phyloP scores from a whole-genome alignment of 305 asterid genomes.

The Coffea humblotiana region DNA sequence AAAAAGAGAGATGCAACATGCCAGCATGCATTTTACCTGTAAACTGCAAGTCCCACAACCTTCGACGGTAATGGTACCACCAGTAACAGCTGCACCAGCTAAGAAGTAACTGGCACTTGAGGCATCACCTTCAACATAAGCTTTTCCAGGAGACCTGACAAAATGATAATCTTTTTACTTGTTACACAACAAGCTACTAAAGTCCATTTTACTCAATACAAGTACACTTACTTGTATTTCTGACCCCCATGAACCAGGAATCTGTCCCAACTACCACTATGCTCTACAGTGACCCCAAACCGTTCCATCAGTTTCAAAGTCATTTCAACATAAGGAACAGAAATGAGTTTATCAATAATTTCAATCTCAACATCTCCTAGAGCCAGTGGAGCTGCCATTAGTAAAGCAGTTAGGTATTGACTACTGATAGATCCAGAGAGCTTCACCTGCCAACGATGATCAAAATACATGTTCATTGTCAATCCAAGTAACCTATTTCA shows the following conservation, averaged over 20 bases:
- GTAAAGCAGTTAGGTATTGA: constrained; percentile 93
- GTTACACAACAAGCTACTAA: constrained; percentile 6
- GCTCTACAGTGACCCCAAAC: constrained; percentile 88
- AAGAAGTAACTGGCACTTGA: constrained; percentile 99
- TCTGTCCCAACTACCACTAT: constrained; percentile 79
- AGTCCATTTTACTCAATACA: constrained; percentile 19
- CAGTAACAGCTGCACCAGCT: constrained; percentile 98
- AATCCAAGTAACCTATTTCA: neutral
- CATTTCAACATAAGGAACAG: constrained; percentile 98
- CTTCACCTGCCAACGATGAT: constrained; percentile 63
- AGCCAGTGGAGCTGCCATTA: constrained; percentile 97
- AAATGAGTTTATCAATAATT: constrained; percentile 84
- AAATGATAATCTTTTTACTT: constrained; percentile 17
- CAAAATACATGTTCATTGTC: constrained; percentile 16
- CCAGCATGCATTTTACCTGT: constrained; percentile 56
- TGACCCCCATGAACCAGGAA: constrained; percentile 91
- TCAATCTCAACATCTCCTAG: constrained; percentile 92
- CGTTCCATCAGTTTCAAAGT: constrained; percentile 97
- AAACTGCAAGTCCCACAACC: constrained; percentile 99
- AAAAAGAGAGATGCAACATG: neutral
- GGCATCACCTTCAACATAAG: constrained; percentile 98
- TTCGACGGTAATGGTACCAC: constrained; percentile 95
- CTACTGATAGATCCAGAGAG: constrained; percentile 97
- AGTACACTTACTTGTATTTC: constrained; percentile 76
- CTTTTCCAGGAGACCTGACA: constrained; percentile 90